Evolutionary conservation across 2,329 filamentous ascomycete genomes (phyloP), one percentile per base, ranked within the genome.

Genomic region (Helicocarpus griseus): DNA sequence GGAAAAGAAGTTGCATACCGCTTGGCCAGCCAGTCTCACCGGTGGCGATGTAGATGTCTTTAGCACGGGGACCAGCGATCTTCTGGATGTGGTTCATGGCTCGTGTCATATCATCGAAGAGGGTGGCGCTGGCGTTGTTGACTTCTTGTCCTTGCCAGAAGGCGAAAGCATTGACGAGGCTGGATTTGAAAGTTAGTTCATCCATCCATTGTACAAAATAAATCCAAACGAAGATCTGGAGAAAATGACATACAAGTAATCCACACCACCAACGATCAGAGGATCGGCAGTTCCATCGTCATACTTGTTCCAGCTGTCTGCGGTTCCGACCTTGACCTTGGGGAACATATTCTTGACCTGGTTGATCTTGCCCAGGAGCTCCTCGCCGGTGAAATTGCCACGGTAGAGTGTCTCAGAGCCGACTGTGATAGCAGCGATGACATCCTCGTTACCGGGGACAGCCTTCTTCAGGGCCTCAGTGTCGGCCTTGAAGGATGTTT

Each of bases 231-330:
- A 41, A n/a, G n/a, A n/a, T n/a, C n/a, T n/a, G n/a, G 41, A 13
- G 13, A 40, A 21, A 48, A 33, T 5, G 14, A 19, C 14, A 61
- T 63, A 76, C 73, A 83, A 69, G 53, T 86, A 74, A 51, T 78
- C 79, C 48, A 85, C 80, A 48, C 76, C 78, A 44, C 75, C 76
- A 49, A 68, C 66, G 60, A 86, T 78, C 56, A 86, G 70, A 13
- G 78, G 72, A 65, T 87, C 79, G 36, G 79, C 83, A 24, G 83
- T 85, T 36, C 82, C 83, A 63, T 86, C 83, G 44, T 78, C 75
- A 61, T 75, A 83, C 68, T 84, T 85, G 71, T 86, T 87, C 84
- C 84, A 87, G 63, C 76, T 81, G 68, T 87, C 84, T 6, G 83
- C 84, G 9, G 81, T 86, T 48, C 84, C 83, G 41, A 86, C 73